A percentile compares a stretch with the other conserved stretches of the same genome.
Evolutionary conservation across 2,329 filamentous ascomycete species (phyloP).

Genomic region (Nothopassalora personata): DNA sequence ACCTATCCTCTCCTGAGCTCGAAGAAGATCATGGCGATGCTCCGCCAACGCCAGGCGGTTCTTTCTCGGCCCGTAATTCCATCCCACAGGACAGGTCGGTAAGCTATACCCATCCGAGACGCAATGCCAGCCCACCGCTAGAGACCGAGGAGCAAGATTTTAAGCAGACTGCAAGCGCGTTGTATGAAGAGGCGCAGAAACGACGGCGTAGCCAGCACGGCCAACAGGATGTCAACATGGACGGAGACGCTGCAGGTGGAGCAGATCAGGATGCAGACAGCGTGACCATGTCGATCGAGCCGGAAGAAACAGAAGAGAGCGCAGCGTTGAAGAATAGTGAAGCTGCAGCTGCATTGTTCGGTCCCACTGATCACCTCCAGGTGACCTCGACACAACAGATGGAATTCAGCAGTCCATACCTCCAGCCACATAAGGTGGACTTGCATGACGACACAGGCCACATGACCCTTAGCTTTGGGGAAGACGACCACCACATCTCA

Average conservation of each 20-base stretch:
- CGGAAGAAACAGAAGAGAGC: slow-evolving; percentile 42
- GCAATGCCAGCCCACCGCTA: slow-evolving; percentile 78
- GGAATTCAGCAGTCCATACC: slow-evolving; percentile 44
- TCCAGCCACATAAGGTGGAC: slow-evolving; percentile 34
- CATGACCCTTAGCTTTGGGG: slow-evolving; percentile 11
- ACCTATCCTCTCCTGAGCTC: slow-evolving; percentile 80
- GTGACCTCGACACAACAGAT: slow-evolving; percentile 41
- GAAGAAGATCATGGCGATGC: slow-evolving; percentile 59
- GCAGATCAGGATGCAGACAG: slow-evolving; percentile 32
- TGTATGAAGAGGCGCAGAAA: slow-evolving; percentile 55
- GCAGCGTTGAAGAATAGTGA: slow-evolving; percentile 48
- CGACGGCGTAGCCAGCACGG: slow-evolving; percentile 35
- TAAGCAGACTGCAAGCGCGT: slow-evolving; percentile 83
- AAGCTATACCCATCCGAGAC: slow-evolving; percentile 54
- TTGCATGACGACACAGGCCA: slow-evolving; percentile 15
- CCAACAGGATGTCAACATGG: slow-evolving; percentile 35
- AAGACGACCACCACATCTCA: slow-evolving; percentile 15
- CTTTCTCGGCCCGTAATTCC: slow-evolving; percentile 51
- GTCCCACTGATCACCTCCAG: slow-evolving; percentile 40
- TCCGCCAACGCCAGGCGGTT: slow-evolving; percentile 59
- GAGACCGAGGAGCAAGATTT: slow-evolving; percentile 97
- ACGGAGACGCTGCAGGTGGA: slow-evolving; percentile 26
- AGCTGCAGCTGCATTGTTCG: slow-evolving; percentile 47
- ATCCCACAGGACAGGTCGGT: slow-evolving; percentile 36
- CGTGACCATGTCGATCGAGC: slow-evolving; percentile 34